Evolutionary conservation across 116 monocot genomes (phyloP), one percentile per base, ranked within the genome.

Genomic region (Trichopus zeylanicus): DNA sequence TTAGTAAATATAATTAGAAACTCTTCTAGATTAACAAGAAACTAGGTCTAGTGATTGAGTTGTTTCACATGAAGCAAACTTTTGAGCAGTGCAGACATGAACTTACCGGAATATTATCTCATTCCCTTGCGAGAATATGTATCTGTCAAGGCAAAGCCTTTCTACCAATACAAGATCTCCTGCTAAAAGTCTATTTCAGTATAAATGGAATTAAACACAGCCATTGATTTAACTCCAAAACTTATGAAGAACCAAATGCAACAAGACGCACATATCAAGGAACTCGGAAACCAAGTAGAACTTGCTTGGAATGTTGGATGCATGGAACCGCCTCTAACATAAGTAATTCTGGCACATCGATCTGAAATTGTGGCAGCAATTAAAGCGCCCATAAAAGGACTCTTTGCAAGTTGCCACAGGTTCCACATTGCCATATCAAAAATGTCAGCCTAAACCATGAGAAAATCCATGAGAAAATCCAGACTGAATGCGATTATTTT

Each of bases 111-210:
- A 95, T 46, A 90, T 51, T 48, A 95, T 60, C 27, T 90, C 84
- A 67, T 95, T 90, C 15, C 90, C 90, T 53, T 62, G 78, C 10
- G 81, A 86, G 64, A 95, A 95, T 25, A 69, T 81, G 54, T 76
- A 90, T 37, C 78, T 78, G 0, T 86, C 46, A n/a, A 90, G 77
- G 60, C 87, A 95, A 42, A 76, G 57, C 56, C 65, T 90, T 64
- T 95, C 95, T 5, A 79, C 66, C 29, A 95, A 53, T 20, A 72
- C 61, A 61, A 79, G 37, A 66, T 90, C 83, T 57, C 89, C 89
- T 89, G 64, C 31, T 0, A 27, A 1, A 46, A 68, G 15, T 20
- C 35, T 13, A 13, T 2, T 46, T 47, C 33, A 56, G 33, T 34
- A 31, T 23, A 61, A 49, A 23, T n/a, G 48, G 51, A 11, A 31